phyloP scores from a whole-genome alignment of 2,329 filamentous ascomycete species.

The Aaosphaeria pasadenensis region DNA sequence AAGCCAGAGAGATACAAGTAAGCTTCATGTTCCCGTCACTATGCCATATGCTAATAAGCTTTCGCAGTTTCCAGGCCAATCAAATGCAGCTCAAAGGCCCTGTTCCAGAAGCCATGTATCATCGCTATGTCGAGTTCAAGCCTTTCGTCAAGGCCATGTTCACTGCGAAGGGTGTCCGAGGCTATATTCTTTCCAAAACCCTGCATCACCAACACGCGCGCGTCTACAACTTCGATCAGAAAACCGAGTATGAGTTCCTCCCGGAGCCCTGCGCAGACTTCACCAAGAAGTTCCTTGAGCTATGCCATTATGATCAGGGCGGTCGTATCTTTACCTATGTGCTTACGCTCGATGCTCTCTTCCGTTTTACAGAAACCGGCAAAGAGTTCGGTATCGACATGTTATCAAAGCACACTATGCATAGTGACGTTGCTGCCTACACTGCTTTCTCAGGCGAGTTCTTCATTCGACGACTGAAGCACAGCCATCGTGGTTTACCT shows the following conservation, averaged over 20 bases:
- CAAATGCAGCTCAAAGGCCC: conserved; percentile 86
- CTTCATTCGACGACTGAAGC: conserved; percentile 71
- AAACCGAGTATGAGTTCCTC: conserved; percentile 71
- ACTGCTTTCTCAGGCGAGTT: conserved; percentile 93
- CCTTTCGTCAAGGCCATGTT: conserved; percentile 91
- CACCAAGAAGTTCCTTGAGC: conserved; percentile 75
- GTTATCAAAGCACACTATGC: conserved; percentile 94
- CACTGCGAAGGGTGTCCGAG: conserved; percentile 70
- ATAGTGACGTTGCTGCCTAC: conserved; percentile 86
- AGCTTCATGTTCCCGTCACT: conserved; percentile 19
- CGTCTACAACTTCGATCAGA: conserved; percentile 82
- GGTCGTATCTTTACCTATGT: conserved; percentile 90
- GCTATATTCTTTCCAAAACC: conserved; percentile 76
- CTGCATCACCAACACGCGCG: conserved; percentile 86
- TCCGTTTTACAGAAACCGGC: conserved; percentile 92
- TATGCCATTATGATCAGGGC: conserved; percentile 82
- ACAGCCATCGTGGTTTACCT: conserved; percentile 38
- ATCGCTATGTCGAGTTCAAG: conserved; percentile 89
- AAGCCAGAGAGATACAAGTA: conserved; percentile 73
- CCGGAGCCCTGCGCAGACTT: conserved; percentile 66
- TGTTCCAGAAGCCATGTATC: conserved; percentile 76
- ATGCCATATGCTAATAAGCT: background rate
- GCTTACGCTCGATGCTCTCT: conserved; percentile 78
- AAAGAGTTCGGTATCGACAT: conserved; percentile 94
- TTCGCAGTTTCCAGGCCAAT: conserved; percentile 78